A percentile compares a stretch with the other conserved stretches of the same genome.
Conservation (phyloP, 1,284 basidiomycete species). For the Ceraceosorus guamensis region DNA sequence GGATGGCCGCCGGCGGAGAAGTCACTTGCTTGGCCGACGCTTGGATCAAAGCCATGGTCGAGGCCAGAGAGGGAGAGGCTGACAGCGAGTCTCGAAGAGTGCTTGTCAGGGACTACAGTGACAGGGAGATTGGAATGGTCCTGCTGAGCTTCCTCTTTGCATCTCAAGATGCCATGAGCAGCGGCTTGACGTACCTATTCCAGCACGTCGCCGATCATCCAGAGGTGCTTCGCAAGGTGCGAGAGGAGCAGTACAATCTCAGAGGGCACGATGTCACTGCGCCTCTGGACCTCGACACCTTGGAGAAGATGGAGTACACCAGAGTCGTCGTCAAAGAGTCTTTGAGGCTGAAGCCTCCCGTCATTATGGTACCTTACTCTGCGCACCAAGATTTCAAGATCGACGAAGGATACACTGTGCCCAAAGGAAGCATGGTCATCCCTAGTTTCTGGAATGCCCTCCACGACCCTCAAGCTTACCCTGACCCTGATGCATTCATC, state of each 20-base stretch:
- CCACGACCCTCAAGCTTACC: constrained; percentile 81
- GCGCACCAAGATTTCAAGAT: constrained; percentile 86
- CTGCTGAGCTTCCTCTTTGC: constrained; percentile 90
- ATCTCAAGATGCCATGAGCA: constrained; percentile 93
- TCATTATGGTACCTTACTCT: constrained; percentile 77
- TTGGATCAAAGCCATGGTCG: constrained; percentile 71
- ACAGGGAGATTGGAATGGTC: constrained; percentile 94
- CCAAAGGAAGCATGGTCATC: constrained; percentile 85
- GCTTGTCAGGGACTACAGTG: constrained; percentile 68
- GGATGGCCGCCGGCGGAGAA: constrained; percentile 73
- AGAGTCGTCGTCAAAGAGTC: constrained; percentile 87
- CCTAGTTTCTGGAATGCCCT: constrained; percentile 87
- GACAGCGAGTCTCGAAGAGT: constrained; percentile 50
- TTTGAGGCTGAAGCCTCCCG: constrained; percentile 76
- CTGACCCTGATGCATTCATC: constrained; percentile 71
- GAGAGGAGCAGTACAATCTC: constrained; percentile 80
- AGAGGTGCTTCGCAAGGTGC: constrained; percentile 77
- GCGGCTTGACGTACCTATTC: constrained; percentile 74
- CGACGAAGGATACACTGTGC: constrained; percentile 79
- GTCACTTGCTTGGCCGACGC: constrained; percentile 86
- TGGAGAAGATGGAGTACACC: constrained; percentile 89
- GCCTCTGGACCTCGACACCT: constrained; percentile 76
- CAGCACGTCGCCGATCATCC: constrained; percentile 92
- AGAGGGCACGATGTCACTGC: constrained; percentile 71
- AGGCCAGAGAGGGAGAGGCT: constrained; percentile 52